phyloP scores from a whole-genome alignment of 768 basidiomycete species.

The Cystobasidium onofrii region DNA sequence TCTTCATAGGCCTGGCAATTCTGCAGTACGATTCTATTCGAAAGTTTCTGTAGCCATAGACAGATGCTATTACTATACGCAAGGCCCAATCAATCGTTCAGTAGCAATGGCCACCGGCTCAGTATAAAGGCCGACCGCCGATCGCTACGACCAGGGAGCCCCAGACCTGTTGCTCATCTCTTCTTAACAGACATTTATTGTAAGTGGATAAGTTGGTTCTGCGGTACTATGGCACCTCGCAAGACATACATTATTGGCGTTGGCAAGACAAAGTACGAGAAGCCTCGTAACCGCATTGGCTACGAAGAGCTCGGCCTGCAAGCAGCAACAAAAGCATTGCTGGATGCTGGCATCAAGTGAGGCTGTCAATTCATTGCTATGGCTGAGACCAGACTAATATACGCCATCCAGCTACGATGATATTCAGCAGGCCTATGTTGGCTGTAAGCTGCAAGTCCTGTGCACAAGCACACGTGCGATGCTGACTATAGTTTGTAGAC shows the following conservation, averaged over 20 bases:
- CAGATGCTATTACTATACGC: too few species aligned
- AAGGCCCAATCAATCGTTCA: too few species aligned
- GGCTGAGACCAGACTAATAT: background rate
- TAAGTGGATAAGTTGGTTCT: too few species aligned
- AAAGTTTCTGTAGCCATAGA: slow-evolving; percentile 1
- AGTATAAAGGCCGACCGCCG: background rate
- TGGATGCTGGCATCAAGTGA: slow-evolving; percentile 69
- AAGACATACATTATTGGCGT: slow-evolving; percentile 53
- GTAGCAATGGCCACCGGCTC: background rate
- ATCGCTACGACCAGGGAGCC: background rate
- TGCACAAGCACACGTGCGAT: background rate
- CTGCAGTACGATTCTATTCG: background rate
- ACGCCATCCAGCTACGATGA: slow-evolving; percentile 54
- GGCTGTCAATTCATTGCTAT: background rate
- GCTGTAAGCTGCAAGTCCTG: slow-evolving; percentile 55
- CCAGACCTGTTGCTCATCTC: background rate
- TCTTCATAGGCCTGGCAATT: background rate
- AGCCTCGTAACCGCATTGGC: slow-evolving; percentile 51
- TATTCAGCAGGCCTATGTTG: slow-evolving; percentile 65
- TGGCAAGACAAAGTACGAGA: slow-evolving; percentile 69
- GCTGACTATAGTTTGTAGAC: background rate
- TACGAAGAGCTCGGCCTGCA: slow-evolving; percentile 71
- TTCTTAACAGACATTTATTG: too few species aligned
- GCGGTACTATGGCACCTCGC: background rate
- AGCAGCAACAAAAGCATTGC: slow-evolving; percentile 73